Evolutionary conservation across 2,329 filamentous ascomycete species (phyloP), one percentile per base, ranked within the genome.

Genomic region (Penicillium sumatraense): DNA sequence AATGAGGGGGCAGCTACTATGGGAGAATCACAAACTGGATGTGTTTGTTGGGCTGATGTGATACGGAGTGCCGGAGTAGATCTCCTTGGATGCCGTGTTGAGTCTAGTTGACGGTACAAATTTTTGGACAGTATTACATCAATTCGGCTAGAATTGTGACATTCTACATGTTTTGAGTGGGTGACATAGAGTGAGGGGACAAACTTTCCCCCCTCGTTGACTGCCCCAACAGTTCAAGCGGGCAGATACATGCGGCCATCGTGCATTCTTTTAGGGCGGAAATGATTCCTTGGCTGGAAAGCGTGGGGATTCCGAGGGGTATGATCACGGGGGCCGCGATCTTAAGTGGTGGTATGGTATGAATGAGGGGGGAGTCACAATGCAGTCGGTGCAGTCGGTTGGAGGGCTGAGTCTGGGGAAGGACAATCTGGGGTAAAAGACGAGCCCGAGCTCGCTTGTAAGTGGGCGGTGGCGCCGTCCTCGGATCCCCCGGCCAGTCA

Each of bases 391-490:
- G 11, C 38, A 13, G 38, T 42, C 40, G 16, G 23, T 44, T 18
- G 40, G 18, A 21, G 21, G 23, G 40, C 23, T 16, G 40, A 44
- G 40, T 64, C 63, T 52, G 63, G 63, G 64, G 64, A 62, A 38
- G 56, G 61, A 64, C 21, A 65, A 65, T 64, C 64, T 63, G 64
- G 64, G 64, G 64, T 65, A 66, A 49, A 45, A 47, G 23, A 44
- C 14, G 23, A 44, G 40, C 27, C 51, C 27, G 26, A 20, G 18
- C 57, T 29, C 42, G 40, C 16, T 13, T 36, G n/a, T 62, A 51
- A 62, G 62, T 65, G 51, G 64, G 18, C 24, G 13, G 13, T 5
- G 18, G 3, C 21, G 29, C 62, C 59, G 51, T 24, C 16, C 46
- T 63, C 62, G 63, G 63, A 58, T 59, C 41, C 20, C 27, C 57